These are phyloP conservation scores for Apiospora marii DNA, from an alignment of 2,329 filamentous ascomycete species.

Conservation along the genomic window DNA sequence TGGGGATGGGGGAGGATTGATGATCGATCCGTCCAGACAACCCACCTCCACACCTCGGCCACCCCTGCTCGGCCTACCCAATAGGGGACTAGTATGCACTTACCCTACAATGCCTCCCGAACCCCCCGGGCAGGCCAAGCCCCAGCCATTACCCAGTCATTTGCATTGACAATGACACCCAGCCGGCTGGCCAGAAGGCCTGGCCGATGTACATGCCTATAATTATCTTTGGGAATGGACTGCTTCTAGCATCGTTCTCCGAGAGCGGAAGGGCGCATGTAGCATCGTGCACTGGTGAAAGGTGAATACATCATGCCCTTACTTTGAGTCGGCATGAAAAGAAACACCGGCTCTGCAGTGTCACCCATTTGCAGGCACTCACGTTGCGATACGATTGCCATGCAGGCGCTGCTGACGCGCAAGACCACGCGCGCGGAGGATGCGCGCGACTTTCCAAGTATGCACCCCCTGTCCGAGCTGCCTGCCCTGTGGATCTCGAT, in stretches of 20 bases:
- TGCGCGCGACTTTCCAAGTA: constrained; percentile 16
- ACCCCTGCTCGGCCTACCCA: background rate
- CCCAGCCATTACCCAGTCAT: constrained; percentile 18
- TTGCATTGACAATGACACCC: constrained; percentile 8
- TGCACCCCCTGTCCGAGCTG: background rate
- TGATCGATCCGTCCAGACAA: constrained; percentile 23
- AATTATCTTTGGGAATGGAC: constrained; percentile 4
- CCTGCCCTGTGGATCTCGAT: constrained; percentile 16
- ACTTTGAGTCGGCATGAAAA: background rate
- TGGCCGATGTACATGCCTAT: background rate
- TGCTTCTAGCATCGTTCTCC: background rate
- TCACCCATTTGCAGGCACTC: constrained; percentile 1
- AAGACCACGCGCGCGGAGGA: background rate
- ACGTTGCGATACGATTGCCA: background rate
- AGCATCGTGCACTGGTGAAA: background rate
- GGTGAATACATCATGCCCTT: background rate
- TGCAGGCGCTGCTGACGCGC: background rate
- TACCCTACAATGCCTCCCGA: constrained; percentile 22
- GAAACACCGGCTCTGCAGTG: background rate
- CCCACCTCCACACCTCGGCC: constrained; percentile 16
- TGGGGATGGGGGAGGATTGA: constrained; percentile 2
- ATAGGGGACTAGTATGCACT: constrained; percentile 10
- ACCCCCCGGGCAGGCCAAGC: constrained; percentile 20
- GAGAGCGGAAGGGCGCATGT: background rate
- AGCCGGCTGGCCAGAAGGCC: background rate